Conservation (phyloP, 768 basidiomycete genomes). For the Rhizopogon vesiculosus region DNA sequence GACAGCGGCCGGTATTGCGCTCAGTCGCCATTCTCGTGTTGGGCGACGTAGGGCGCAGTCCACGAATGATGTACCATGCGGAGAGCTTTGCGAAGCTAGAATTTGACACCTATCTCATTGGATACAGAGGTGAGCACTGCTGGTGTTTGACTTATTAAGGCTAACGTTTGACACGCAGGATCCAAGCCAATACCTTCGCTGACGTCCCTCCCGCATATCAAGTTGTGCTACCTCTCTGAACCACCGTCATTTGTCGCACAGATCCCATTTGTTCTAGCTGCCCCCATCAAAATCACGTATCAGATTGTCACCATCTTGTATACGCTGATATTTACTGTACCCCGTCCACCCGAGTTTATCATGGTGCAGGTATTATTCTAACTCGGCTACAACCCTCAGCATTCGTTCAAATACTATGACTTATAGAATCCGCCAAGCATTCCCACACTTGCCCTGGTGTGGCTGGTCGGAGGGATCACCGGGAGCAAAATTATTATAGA, state of each 20-base stretch:
- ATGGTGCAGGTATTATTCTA: constrained; percentile 73
- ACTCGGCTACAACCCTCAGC: not conserved
- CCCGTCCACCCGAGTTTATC: constrained; percentile 74
- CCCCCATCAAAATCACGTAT: constrained; percentile 74
- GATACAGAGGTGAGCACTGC: constrained; percentile 66
- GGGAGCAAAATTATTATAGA: constrained; percentile 92
- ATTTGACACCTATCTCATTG: constrained; percentile 78
- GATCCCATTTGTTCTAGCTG: constrained; percentile 67
- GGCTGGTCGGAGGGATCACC: constrained; percentile 60
- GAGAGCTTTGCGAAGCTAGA: constrained; percentile 81
- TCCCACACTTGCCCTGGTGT: constrained; percentile 85
- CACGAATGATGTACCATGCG: constrained; percentile 98
- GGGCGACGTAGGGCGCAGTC: constrained; percentile 93
- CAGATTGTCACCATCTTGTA: constrained; percentile 63
- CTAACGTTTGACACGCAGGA: constrained; percentile 39
- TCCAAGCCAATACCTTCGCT: constrained; percentile 75
- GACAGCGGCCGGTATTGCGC: constrained; percentile 36
- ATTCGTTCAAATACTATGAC: not conserved
- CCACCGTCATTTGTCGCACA: constrained; percentile 48
- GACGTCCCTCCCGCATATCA: constrained; percentile 57
- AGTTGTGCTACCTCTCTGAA: constrained; percentile 62
- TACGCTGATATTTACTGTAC: constrained; percentile 55
- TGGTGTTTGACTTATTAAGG: not conserved
- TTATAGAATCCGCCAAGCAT: constrained; percentile 93
- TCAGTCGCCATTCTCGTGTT: constrained; percentile 89